Evolutionary conservation across 2,329 filamentous ascomycete species (phyloP).

Genomic region (Aspergillus ustus): DNA sequence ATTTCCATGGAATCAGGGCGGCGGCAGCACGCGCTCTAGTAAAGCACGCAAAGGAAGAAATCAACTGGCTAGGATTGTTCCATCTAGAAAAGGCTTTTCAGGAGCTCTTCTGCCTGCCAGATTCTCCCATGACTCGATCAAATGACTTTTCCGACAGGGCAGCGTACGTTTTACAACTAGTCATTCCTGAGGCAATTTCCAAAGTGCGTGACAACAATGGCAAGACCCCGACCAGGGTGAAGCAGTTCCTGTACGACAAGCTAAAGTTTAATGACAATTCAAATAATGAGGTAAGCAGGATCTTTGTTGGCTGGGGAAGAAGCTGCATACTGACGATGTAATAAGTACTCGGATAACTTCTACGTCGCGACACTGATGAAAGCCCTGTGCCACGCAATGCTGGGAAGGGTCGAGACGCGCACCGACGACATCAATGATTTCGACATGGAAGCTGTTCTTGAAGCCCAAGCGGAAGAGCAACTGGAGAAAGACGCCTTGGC

Average conservation of each 20-base stretch:
- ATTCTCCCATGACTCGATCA: conserved; percentile 76
- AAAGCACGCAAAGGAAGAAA: conserved; percentile 72
- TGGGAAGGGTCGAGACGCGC: conserved; percentile 46
- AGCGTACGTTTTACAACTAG: conserved; percentile 81
- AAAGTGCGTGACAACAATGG: conserved; percentile 75
- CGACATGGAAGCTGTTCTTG: conserved; percentile 53
- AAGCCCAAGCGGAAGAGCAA: conserved; percentile 57
- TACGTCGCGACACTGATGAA: conserved; percentile 83
- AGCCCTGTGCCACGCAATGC: conserved; percentile 61
- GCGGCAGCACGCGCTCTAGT: conserved; percentile 81
- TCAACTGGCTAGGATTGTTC: conserved; percentile 76
- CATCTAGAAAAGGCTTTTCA: conserved; percentile 87
- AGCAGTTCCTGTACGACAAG: conserved; percentile 84
- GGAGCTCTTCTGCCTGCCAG: conserved; percentile 83
- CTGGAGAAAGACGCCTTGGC: conserved; percentile 62
- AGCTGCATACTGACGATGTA: conserved; percentile 12
- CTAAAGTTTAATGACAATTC: conserved; percentile 94
- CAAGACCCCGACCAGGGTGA: conserved; percentile 76
- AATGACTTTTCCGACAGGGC: conserved; percentile 92
- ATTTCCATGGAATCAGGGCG: conserved; percentile 89
- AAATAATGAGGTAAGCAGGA: conserved; percentile 65
- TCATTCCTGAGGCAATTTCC: conserved; percentile 80
- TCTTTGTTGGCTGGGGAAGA: not conserved
- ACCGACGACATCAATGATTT: conserved; percentile 50
- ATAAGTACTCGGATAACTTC: conserved; percentile 79